These are phyloP conservation scores for Nakataea oryzae DNA, from an alignment of 2,329 filamentous ascomycete genomes.

Conservation along the genomic window DNA sequence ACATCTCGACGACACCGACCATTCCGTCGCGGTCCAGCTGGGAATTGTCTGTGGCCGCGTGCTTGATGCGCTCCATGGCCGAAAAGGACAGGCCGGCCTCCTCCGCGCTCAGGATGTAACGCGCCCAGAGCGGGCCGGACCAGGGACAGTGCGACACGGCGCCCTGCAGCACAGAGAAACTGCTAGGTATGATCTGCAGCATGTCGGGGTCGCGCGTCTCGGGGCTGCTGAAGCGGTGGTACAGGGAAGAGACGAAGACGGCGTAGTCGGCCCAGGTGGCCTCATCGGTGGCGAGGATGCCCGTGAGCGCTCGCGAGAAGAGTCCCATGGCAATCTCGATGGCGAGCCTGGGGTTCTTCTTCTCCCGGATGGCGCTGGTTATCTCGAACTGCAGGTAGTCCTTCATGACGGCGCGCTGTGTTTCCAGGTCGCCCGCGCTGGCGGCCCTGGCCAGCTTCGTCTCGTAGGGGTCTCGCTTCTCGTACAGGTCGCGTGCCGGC, in stretches of 20 bases:
- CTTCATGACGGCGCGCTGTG: slow-evolving; percentile 38
- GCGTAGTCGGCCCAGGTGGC: slow-evolving; percentile 76
- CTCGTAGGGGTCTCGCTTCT: slow-evolving; percentile 58
- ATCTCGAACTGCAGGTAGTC: slow-evolving; percentile 85
- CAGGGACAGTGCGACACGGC: slow-evolving; percentile 87
- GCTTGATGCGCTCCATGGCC: slow-evolving; percentile 82
- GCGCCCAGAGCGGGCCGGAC: slow-evolving; percentile 84
- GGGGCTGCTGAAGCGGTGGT: slow-evolving; percentile 20
- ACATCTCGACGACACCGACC: slow-evolving; percentile 81
- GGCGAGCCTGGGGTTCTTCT: slow-evolving; percentile 30
- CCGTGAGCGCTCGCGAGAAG: slow-evolving; percentile 65
- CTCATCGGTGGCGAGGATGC: slow-evolving; percentile 62
- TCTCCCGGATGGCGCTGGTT: slow-evolving; percentile 45
- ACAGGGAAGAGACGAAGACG: slow-evolving; percentile 55
- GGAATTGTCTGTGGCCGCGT: slow-evolving; percentile 78
- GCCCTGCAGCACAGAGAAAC: slow-evolving; percentile 65
- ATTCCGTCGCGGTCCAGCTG: slow-evolving; percentile 78
- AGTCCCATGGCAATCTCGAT: slow-evolving; percentile 51
- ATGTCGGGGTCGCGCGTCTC: slow-evolving; percentile 20
- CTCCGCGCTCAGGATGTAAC: slow-evolving; percentile 78
- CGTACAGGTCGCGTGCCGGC: slow-evolving; percentile 52
- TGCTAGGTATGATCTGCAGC: slow-evolving; percentile 27
- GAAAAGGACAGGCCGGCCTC: slow-evolving; percentile 65
- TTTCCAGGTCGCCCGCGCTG: slow-evolving; percentile 43
- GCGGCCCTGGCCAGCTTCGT: slow-evolving; percentile 50